Percentiles rank a stretch among this genome's conserved stretches.
Conservation (phyloP, 176 grass and related monocot genomes). For the Rhynchospora tenuis region DNA sequence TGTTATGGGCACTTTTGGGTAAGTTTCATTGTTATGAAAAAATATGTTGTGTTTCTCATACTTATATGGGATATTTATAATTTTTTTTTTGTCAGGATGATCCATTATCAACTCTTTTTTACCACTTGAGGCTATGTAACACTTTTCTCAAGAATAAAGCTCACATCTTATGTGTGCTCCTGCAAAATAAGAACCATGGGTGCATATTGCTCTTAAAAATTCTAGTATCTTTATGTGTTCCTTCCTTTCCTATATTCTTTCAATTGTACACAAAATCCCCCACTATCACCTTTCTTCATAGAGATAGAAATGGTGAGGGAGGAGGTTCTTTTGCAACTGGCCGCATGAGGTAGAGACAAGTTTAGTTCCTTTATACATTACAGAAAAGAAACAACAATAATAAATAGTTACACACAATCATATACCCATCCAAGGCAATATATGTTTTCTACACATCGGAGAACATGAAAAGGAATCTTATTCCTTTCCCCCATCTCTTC, state of each 20-base stretch:
- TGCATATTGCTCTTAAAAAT: not conserved
- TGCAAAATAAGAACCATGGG: not conserved
- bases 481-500: too few species aligned
- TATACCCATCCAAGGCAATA: not conserved
- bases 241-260: not conserved
- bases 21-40: slow-evolving; percentile 24
- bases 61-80: not conserved
- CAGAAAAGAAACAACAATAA: not conserved
- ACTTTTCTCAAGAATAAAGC: not conserved
- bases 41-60: not conserved
- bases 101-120: not conserved
- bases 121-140: not conserved
- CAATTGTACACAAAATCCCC: not conserved
- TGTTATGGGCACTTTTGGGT: slow-evolving; percentile 99
- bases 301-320: not conserved
- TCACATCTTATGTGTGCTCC: not conserved
- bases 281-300: not conserved
- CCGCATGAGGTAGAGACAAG: not conserved
- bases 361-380: not conserved
- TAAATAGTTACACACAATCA: not conserved
- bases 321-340: not conserved
- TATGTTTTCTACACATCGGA: not conserved
- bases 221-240: not conserved
- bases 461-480: not conserved
- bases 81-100: not conserved